Conservation (phyloP, 306 rosid genomes). For the Vigna nakashimae region DNA sequence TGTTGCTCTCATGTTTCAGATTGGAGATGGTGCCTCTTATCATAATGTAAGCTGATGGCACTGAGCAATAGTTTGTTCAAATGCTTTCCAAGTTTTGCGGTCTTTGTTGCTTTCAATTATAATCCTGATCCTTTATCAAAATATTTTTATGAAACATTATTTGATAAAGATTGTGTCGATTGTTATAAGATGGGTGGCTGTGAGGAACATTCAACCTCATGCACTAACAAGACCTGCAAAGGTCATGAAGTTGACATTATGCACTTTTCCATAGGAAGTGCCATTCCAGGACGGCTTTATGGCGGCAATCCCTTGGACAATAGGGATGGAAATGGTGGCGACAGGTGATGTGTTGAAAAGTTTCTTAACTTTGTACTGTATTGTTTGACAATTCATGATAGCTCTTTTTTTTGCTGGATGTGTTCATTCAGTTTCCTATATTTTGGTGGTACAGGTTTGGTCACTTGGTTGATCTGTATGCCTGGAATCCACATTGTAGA, state of each 20-base stretch:
- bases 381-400: conserved; percentile 29
- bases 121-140: background rate
- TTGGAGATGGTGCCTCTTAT: conserved; percentile 82
- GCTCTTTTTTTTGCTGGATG: background rate
- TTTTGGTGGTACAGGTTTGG: conserved; percentile 70
- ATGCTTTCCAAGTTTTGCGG: background rate
- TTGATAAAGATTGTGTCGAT: conserved; percentile 32
- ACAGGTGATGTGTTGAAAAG: conserved; percentile 64
- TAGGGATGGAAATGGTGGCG: conserved; percentile 76
- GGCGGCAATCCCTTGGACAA: conserved; percentile 84
- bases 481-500: conserved; percentile 96
- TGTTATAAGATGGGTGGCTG: conserved; percentile 94
- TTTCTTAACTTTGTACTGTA: conserved; percentile 26
- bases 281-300: conserved; percentile 92
- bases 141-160: conserved; percentile 31
- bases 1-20: conserved; percentile 93
- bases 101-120: conserved; percentile 26
- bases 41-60: conserved; percentile 65
- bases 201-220: conserved; percentile 64
- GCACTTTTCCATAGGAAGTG: conserved; percentile 96
- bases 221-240: conserved; percentile 88
- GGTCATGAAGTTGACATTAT: conserved; percentile 93
- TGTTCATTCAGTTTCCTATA: conserved; percentile 22
- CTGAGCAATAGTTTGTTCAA: background rate
- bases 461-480: conserved; percentile 87